Evolutionary conservation across 257 asterid species (phyloP), one percentile per base, ranked within the genome.

Genomic region (Hygrophila difformis): DNA sequence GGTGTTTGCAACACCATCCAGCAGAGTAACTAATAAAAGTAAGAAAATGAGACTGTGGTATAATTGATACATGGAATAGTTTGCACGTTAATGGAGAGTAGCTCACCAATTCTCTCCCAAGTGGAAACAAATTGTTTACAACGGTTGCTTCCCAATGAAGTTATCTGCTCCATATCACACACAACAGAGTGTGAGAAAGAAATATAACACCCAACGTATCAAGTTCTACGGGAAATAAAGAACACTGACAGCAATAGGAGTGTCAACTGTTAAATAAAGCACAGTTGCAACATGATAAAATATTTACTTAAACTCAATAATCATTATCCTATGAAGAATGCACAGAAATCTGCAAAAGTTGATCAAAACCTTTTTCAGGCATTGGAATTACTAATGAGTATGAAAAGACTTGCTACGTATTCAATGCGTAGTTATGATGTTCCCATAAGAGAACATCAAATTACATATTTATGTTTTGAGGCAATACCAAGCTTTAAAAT

Each of bases 51-150:
- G n/a, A n/a, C n/a, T n/a, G n/a, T n/a, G n/a, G n/a, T n/a, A n/a
- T n/a, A n/a, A n/a, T n/a, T 18, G 47, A 50, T 5, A 17, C 12
- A 43, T 1, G 12, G 3, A 5, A 20, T 22, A 28, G 19, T 26
- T 12, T 38, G 62, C 39, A 57, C 33, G 23, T 39, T 9, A 31
- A 49, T 23, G 47, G 39, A 70, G 28, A 53, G 55, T 33, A 41
- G 35, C 75, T 39, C 65, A 82, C 99, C 94, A 23, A 76, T 76
- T 63, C 82, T 80, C 61, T 80, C 74, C 99, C 99, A 91, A 46
- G 67, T 57, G 52, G 65, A 47, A 62, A 76, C 72, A 72, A 91
- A 78, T 36, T 82, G 70, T 42, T 75, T 66, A 70, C 84, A 75
- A 28, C 56, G 73, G 45, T 62, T 68, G 77, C 96, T 91, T 69